Conservation (phyloP, 345 rosid genomes). For the Arabis hirsuta region DNA sequence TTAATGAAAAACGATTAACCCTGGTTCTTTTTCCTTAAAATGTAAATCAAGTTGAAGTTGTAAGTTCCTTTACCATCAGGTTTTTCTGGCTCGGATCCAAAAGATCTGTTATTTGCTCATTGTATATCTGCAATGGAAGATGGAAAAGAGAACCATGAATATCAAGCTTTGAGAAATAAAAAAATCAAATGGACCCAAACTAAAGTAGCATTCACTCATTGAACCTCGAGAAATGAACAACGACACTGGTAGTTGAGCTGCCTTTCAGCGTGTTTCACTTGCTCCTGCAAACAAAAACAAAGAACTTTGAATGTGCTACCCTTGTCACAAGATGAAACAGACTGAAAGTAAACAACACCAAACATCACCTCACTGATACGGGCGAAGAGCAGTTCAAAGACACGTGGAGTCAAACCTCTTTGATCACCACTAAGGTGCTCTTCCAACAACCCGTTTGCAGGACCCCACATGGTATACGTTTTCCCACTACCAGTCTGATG, state of each 20-base stretch:
- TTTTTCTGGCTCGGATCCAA: conserved; percentile 86
- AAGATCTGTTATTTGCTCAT: conserved; percentile 97
- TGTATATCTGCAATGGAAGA: conserved; percentile 77
- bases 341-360: conserved; percentile 30
- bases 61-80: conserved; percentile 65
- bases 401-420: conserved; percentile 94
- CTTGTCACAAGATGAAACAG: background rate
- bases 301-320: conserved; percentile 16
- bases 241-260: conserved; percentile 96
- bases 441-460: conserved; percentile 77
- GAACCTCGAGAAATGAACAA: conserved; percentile 96
- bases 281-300: conserved; percentile 64
- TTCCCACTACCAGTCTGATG: conserved; percentile 95
- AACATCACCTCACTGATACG: conserved; percentile 82
- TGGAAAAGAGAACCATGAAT: conserved; percentile 27
- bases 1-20: conserved; percentile 25
- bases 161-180: conserved; percentile 25
- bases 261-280: conserved; percentile 74
- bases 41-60: conserved; percentile 21
- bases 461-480: conserved; percentile 99
- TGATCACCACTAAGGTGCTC: conserved; percentile 64
- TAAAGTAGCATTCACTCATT: conserved; percentile 22
- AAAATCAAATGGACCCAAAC: conserved; percentile 5
- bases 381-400: conserved; percentile 75
- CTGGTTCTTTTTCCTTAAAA: conserved; percentile 1